A percentile compares a stretch with the other conserved stretches of the same genome.
phyloP scores from a whole-genome alignment of 768 basidiomycete species.

The Psilocybe subaeruginosa region DNA sequence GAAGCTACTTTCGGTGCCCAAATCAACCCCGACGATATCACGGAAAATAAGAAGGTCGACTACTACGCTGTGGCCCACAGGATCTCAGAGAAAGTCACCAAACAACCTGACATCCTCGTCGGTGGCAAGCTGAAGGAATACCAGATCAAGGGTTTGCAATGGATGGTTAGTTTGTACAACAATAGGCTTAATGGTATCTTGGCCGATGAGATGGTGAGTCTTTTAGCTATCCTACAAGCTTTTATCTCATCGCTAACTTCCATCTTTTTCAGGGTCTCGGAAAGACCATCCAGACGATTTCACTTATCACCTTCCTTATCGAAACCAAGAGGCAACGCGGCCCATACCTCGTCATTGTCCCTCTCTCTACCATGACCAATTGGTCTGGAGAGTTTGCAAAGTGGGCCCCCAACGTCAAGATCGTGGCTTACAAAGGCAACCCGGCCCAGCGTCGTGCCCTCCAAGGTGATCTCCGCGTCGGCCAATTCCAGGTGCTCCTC shows the following conservation, averaged over 20 bases:
- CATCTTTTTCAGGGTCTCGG: conserved; percentile 76
- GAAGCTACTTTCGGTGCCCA: conserved; percentile 93
- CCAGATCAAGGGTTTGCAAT: conserved; percentile 93
- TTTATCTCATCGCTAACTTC: conserved; percentile 12
- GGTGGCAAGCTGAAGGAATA: conserved; percentile 95
- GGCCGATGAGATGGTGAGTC: conserved; percentile 87
- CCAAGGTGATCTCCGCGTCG: conserved; percentile 75
- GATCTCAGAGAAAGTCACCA: conserved; percentile 82
- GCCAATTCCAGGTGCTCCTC: conserved; percentile 88
- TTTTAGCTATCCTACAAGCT: conserved; percentile 8
- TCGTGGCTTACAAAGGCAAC: conserved; percentile 90
- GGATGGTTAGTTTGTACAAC: conserved; percentile 99
- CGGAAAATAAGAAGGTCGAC: conserved; percentile 79
- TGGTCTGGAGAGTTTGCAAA: conserved; percentile 98
- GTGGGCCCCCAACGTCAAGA: conserved; percentile 87
- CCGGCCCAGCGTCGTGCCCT: conserved; percentile 79
- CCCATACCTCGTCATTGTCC: conserved; percentile 94
- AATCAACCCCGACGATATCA: conserved; percentile 60
- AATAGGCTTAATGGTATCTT: conserved; percentile 94
- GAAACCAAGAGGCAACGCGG: conserved; percentile 90
- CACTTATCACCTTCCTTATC: conserved; percentile 92
- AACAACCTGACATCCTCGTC: conserved; percentile 73
- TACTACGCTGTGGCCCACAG: conserved; percentile 96
- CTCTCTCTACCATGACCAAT: conserved; percentile 95
- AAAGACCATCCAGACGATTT: conserved; percentile 94